Base-by-base conservation (phyloP, 495 filamentous ascomycete species). In the Xylaria grammica region DNA sequence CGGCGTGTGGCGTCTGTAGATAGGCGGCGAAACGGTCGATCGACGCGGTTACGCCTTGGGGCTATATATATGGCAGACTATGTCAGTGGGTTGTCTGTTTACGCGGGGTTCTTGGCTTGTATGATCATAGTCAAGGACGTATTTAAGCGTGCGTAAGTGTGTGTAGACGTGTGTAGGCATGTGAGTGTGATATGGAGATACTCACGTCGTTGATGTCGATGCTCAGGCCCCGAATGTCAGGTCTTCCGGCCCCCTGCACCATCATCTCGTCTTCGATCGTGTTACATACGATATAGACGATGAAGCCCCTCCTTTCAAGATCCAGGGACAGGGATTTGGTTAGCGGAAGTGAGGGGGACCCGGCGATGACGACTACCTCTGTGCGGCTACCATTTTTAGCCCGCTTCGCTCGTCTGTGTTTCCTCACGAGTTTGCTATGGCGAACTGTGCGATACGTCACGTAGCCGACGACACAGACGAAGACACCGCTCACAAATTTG, bases 331-430 rank as follows among this genome's bases (percentile, higher is more conserved):
- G 85, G 17, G 91, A 90, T 64, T 87, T 85, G 1, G 91, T 92
- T 69, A 97, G 81, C 20, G 93, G 91, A 62, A 95, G 87, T 63
- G 89, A 85, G 5, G 91, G 87, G 1, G 90, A 89, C 42, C 95
- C 94, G 34, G 92, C 91, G 63, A 99, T 79, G 17, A 97, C 90
- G 49, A 99, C 89, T 30, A 98, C 94, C 71, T 98, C 95, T 53
- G 89, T 86, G 57, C 94, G 82, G 10, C 91, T 89, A n/a, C 95
- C 95, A 79, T 92, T 96, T 15, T 84, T 81, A 7, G 91, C 90
- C 29, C 90, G 84, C 74, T 81, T 85, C 9, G 94, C 95, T 65
- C 90, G 86, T 65, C 93, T 84, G 69, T 89, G 87, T 74, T 86
- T 89, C 6, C 82, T 81, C 66, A 84, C 74, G 10, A 82, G 73